phyloP scores from a whole-genome alignment of 2,329 filamentous ascomycete species.

The Cercospora citrullina region DNA sequence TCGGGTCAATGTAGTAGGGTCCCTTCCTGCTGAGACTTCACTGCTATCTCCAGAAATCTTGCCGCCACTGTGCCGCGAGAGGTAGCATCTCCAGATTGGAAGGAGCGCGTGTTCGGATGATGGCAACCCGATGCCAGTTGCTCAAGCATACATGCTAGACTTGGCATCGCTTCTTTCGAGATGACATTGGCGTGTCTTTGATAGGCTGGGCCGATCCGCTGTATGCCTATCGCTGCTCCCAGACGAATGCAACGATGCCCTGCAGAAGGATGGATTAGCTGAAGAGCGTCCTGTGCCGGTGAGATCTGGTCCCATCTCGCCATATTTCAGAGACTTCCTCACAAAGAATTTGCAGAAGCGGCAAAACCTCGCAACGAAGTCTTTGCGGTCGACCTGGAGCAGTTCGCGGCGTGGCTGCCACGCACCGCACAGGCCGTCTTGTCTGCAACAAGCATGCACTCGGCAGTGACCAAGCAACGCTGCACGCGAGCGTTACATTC shows the following conservation, averaged over 20 bases:
- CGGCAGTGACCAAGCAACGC: background rate
- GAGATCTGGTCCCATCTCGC: background rate
- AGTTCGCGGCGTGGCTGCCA: background rate
- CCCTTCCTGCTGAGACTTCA: background rate
- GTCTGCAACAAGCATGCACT: background rate
- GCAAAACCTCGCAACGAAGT: background rate
- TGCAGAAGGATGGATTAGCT: background rate
- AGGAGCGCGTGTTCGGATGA: background rate
- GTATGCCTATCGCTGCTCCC: background rate
- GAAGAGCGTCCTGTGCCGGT: background rate
- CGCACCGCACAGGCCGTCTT: background rate
- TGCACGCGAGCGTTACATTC: background rate
- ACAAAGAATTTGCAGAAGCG: background rate
- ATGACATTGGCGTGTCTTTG: too few relatives aligned
- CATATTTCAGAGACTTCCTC: background rate
- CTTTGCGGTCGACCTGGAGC: background rate
- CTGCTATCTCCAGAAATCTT: background rate
- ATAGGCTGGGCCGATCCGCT: background rate
- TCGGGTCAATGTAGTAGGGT: background rate
- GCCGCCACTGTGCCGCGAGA: background rate
- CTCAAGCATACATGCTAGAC: too few relatives aligned
- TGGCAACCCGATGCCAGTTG: too few relatives aligned
- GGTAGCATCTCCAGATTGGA: background rate
- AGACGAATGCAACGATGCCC: background rate
- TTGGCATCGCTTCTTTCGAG: too few relatives aligned